Evolutionary conservation across 2,329 filamentous ascomycete species (phyloP), one percentile per base, ranked within the genome.

Genomic region (Leptographium procerum): DNA sequence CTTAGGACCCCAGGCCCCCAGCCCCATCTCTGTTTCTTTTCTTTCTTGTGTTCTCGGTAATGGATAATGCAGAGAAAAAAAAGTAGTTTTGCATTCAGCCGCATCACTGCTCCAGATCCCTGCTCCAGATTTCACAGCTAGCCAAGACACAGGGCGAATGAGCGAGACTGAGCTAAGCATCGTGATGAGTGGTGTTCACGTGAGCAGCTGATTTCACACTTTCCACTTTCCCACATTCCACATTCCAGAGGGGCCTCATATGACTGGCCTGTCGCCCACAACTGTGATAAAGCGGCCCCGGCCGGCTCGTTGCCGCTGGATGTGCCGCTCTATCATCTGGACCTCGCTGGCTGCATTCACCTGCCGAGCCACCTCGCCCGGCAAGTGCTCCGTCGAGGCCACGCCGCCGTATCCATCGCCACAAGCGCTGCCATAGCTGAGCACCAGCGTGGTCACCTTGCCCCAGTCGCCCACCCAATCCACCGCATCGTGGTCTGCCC

Each of bases 381-480:
- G 48, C 52, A 8, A 31, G 6, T 11, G n/a, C 48, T 28, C 40
- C 5, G 51, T 19, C 26, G 31, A 16, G 7, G 28, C 36, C 53
- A 11, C 36, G 33, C 22, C 55, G 22, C 24, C 24, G 26, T n/a
- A 24, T 5, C 24, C 52, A n/a, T 53, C 47, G 7, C 24, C 34
- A 29, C 24, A 9, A 11, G 26, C 26, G 16, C 13, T 43, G 3
- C 60, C 63, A 45, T 52, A 61, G 50, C 51, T 22, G n/a, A 65
- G 58, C 36, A 65, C 57, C 11, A 66, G 53, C 29, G 57, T 64
- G 4, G 60, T 58, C 28, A 65, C 47, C 50, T 65, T 64, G 48
- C 64, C 62, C 64, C 64, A 66, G 58, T 63, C 60, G 55, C 63
- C 61, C 36, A 69, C 70, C 81, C 81, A 84, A 63, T 84, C 80